Evolutionary conservation across 768 basidiomycete species (phyloP).

Genomic region (Lyophyllum atratum): DNA sequence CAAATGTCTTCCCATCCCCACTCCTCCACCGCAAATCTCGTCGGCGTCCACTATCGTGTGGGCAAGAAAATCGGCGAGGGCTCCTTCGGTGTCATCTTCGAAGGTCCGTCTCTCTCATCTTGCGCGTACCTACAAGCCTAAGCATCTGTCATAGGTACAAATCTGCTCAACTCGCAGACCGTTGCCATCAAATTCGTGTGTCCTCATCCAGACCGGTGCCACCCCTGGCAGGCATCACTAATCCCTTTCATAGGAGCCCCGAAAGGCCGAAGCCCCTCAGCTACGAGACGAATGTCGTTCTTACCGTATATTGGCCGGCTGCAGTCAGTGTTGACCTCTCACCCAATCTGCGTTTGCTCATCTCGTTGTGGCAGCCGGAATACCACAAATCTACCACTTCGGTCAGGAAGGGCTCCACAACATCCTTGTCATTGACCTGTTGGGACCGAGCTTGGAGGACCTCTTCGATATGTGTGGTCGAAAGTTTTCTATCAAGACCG

Average conservation of each 20-base stretch:
- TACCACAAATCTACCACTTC: conserved; percentile 99
- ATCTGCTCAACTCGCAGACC: conserved; percentile 96
- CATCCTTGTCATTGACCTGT: conserved; percentile 96
- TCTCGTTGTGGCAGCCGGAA: conserved; percentile 72
- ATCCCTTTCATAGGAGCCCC: conserved; percentile 64
- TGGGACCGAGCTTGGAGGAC: conserved; percentile 96
- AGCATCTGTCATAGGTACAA: conserved; percentile 66
- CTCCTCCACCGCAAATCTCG: conserved; percentile 72
- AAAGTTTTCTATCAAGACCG: conserved; percentile 97
- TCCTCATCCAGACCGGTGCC: conserved; percentile 23
- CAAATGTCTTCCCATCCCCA: conserved; percentile 62
- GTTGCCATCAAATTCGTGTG: conserved; percentile 99
- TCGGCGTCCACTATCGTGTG: conserved; percentile 96
- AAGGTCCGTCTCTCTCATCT: conserved; percentile 49
- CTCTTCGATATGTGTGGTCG: conserved; percentile 99
- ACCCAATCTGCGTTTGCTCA: conserved; percentile 16
- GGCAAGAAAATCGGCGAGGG: conserved; percentile 99
- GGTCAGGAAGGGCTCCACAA: conserved; percentile 99
- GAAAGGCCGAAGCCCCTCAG: conserved; percentile 96
- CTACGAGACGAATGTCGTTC: conserved; percentile 98
- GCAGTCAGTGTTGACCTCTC: conserved; percentile 59
- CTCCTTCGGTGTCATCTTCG: conserved; percentile 95
- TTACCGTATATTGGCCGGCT: conserved; percentile 88
- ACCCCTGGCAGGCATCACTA: conserved; percentile 9
- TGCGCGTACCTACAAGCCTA: conserved; percentile 4